Conservation (phyloP, 2,329 filamentous ascomycete genomes). For the Proliferodiscus dingleyae region DNA sequence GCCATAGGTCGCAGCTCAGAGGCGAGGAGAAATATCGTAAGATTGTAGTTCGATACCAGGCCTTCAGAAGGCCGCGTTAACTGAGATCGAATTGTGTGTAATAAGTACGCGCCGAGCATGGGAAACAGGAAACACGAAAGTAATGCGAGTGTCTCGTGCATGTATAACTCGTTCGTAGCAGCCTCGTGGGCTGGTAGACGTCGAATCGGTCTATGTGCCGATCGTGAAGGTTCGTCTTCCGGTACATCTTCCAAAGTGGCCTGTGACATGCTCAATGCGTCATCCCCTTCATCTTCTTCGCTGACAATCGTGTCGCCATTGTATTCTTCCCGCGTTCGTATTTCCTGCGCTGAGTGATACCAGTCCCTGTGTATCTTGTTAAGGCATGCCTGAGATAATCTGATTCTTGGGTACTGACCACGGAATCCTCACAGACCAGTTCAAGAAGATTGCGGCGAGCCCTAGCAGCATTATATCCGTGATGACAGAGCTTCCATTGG, state of each 20-base stretch:
- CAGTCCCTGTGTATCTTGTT: constrained; percentile 51
- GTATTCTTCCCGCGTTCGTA: constrained; percentile 49
- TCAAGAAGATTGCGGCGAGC: constrained; percentile 78
- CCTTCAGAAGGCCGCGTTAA: constrained; percentile 80
- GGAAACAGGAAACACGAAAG: constrained; percentile 76
- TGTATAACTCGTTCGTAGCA: constrained; percentile 60
- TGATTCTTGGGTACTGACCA: constrained; percentile 55
- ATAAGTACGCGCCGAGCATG: constrained; percentile 71
- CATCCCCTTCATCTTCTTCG: constrained; percentile 44
- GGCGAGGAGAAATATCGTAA: constrained; percentile 83
- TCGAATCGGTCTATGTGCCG: constrained; percentile 16
- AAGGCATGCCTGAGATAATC: constrained; percentile 2
- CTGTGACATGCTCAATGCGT: constrained; percentile 23
- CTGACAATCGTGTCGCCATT: constrained; percentile 31
- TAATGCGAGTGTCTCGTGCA: constrained; percentile 71
- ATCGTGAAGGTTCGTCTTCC: constrained; percentile 18
- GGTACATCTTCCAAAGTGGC: constrained; percentile 25
- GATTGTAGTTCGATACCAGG: constrained; percentile 85
- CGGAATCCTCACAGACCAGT: constrained; percentile 86
- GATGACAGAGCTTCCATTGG: constrained; percentile 75
- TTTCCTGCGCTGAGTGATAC: constrained; percentile 66
- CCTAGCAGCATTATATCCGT: constrained; percentile 80
- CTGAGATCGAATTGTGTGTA: constrained; percentile 76
- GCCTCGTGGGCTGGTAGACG: constrained; percentile 26
- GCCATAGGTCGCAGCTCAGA: constrained; percentile 80